These are phyloP conservation scores for Dothidotthia symphoricarpi DNA, from an alignment of 2,329 filamentous ascomycete species.

Conservation along the genomic window DNA sequence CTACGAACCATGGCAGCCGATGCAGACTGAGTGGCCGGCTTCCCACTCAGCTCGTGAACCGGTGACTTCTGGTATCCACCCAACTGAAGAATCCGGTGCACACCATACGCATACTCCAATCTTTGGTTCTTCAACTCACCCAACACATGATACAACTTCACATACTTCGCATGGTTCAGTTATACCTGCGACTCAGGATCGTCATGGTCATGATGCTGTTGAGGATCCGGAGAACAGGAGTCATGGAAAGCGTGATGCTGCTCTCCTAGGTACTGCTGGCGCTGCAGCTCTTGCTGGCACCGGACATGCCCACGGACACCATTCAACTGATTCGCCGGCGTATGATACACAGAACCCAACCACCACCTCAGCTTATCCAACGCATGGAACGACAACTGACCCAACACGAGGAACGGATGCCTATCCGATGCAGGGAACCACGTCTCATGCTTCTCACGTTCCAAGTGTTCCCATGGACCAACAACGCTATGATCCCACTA, in stretches of 20 bases:
- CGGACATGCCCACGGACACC: slow-evolving; percentile 8
- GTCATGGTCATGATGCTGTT: too few species aligned
- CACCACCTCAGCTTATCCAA: slow-evolving; percentile 46
- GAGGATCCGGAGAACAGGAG: neutral
- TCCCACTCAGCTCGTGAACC: too few species aligned
- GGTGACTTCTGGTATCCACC: too few species aligned
- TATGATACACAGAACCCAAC: slow-evolving; percentile 23
- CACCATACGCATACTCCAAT: too few species aligned
- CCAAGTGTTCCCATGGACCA: slow-evolving; percentile 7
- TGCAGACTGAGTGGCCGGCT: too few species aligned
- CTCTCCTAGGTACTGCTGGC: slow-evolving; percentile 10
- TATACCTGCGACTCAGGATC: too few species aligned
- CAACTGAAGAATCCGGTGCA: too few species aligned
- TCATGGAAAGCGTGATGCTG: slow-evolving; percentile 7
- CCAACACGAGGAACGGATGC: slow-evolving; percentile 2
- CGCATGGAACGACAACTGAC: slow-evolving; percentile 36
- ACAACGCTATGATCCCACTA: slow-evolving; percentile 20
- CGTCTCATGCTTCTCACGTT: slow-evolving; percentile 13
- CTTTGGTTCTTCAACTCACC: too few species aligned
- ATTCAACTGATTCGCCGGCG: slow-evolving; percentile 1
- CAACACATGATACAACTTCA: too few species aligned
- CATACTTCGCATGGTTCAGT: too few species aligned
- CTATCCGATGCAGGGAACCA: too few species aligned
- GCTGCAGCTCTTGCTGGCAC: slow-evolving; percentile 15
- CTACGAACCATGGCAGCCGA: too few species aligned